Conservation (phyloP, 352 stramenopile species). For the Globisporangium rhizosaccharum region DNA sequence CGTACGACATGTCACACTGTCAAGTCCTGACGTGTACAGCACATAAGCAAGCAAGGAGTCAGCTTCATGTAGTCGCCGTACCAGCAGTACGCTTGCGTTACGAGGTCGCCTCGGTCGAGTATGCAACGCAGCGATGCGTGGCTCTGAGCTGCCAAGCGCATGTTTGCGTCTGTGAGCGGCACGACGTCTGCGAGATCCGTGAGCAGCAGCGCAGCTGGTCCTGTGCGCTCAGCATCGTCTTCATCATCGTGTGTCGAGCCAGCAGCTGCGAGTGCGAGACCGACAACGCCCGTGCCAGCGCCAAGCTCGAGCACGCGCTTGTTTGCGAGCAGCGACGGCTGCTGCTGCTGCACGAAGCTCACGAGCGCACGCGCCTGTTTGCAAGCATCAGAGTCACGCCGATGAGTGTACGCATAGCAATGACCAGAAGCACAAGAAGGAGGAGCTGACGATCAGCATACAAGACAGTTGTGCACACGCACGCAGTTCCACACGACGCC, state of each 20-base stretch:
- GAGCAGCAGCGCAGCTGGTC: slow-evolving; percentile 32
- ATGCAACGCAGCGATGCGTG: slow-evolving; percentile 21
- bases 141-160: slow-evolving; percentile 14
- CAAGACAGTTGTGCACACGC: slow-evolving; percentile 10
- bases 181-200: slow-evolving; percentile 52
- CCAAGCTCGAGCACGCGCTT: slow-evolving; percentile 51
- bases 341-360: slow-evolving; percentile 26
- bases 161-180: slow-evolving; percentile 33
- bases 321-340: slow-evolving; percentile 21
- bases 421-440: not conserved
- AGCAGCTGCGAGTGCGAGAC: slow-evolving; percentile 18
- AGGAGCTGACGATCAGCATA: slow-evolving; percentile 6
- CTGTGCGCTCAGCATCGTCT: not conserved
- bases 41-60: not conserved
- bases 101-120: slow-evolving; percentile 17
- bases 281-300: slow-evolving; percentile 45
- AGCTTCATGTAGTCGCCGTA: slow-evolving; percentile 7
- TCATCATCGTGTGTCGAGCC: not conserved
- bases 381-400: too few relatives aligned
- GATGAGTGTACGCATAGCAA: not conserved
- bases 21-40: not conserved
- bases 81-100: slow-evolving; percentile 31
- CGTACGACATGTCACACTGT: not conserved
- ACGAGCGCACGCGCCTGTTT: slow-evolving; percentile 42
- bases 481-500: slow-evolving; percentile 79